phyloP scores from a whole-genome alignment of 768 basidiomycete species.

The Collybia nuda region DNA sequence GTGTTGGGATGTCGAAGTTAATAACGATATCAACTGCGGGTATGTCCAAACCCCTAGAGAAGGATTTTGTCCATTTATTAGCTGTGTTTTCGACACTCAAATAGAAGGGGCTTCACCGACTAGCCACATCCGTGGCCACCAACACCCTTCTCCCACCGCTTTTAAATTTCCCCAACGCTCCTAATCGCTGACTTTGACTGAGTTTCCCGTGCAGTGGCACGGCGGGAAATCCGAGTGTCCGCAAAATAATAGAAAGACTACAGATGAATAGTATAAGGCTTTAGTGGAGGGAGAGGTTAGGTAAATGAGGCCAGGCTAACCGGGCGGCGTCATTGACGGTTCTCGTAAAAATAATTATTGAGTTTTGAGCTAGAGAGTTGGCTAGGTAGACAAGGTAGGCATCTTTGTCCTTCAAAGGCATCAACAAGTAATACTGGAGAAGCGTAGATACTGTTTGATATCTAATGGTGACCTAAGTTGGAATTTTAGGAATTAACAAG shows the following conservation, averaged over 20 bases:
- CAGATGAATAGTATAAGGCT: not conserved
- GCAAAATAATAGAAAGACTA: conserved; percentile 85
- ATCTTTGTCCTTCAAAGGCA: conserved; percentile 91
- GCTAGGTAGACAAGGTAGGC: conserved; percentile 85
- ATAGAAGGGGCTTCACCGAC: conserved; percentile 53
- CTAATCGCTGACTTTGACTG: conserved; percentile 89
- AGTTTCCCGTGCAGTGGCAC: conserved; percentile 96
- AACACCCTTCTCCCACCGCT: conserved; percentile 88
- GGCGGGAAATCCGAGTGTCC: conserved; percentile 90
- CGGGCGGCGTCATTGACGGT: conserved; percentile 93
- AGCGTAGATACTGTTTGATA: conserved; percentile 97
- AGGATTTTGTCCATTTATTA: too few species aligned
- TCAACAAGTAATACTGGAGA: conserved; percentile 93
- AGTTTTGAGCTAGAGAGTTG: conserved; percentile 87
- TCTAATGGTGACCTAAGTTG: conserved; percentile 39
- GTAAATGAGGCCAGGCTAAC: conserved; percentile 31
- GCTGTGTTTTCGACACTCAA: not conserved
- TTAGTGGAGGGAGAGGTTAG: too few species aligned
- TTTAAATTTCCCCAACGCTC: conserved; percentile 94
- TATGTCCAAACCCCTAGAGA: conserved; percentile 84
- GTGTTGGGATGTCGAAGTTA: conserved; percentile 96
- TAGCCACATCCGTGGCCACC: conserved; percentile 96
- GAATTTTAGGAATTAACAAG: not conserved
- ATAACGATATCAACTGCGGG: conserved; percentile 95
- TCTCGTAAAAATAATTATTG: conserved; percentile 94